Base-by-base conservation (phyloP, 345 rosid species). In the Hevea brasiliensis region DNA sequence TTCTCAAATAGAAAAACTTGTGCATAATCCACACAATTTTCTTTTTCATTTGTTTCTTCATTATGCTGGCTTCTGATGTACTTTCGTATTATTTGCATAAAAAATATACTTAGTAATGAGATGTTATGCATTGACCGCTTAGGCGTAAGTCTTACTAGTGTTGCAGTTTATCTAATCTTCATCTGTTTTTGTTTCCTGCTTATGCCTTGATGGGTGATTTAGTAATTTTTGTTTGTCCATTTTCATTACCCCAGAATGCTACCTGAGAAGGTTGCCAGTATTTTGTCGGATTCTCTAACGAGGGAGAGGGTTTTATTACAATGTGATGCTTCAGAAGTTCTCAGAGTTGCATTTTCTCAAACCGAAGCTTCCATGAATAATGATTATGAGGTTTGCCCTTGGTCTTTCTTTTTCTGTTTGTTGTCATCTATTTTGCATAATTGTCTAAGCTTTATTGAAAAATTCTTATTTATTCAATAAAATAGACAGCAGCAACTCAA, bases 331-430 rank as follows among this genome's bases (percentile, higher is more conserved):
- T 86, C 99, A 1, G 89, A 91, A 76, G 85, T 96, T 77, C 92
- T 96, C 61, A 87, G 84, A 80, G 89, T 83, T 54, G 93, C 92
- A 75, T 81, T 96, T 84, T 87, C 79, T 53, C 86, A 78, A 76
- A 88, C 98, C n/a, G 99, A 93, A 87, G 93, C 89, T 67, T 75
- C 85, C 83, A 68, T 96, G 92, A 87, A 86, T 78, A 85, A 90
- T 84, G 76, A 62, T 68, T 96, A 96, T 53, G 99, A 96, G 98
- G 99, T 96, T 81, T 73, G 58, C 69, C 77, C 32, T 72, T 54
- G 60, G 55, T 62, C 53, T 47, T 57, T 24, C 20, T 67, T 55
- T n/a, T 45, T 67, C 9, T 68, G 1, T 37, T n/a, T 68, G 54
- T 60, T 27, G 23, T 35, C 44, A 15, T 37, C 26, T 32, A 6